These are phyloP conservation scores for Cercospora sp. DNA, from an alignment of 2,329 filamentous ascomycete species.

Conservation along the genomic window DNA sequence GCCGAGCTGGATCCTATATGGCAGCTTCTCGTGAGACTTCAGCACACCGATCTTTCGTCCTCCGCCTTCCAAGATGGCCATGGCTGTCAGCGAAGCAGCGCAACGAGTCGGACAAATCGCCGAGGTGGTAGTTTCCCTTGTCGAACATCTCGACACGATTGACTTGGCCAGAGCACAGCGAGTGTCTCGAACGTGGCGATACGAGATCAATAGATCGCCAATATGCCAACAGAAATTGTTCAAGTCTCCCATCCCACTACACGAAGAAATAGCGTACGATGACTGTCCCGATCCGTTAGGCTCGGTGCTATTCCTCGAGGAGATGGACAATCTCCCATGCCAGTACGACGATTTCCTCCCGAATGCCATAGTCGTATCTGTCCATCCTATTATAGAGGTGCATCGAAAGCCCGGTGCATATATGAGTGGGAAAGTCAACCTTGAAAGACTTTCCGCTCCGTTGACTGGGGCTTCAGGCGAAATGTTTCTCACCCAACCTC, in stretches of 20 bases:
- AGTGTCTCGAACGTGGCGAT: slow-evolving; percentile 3
- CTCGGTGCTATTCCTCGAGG: background rate
- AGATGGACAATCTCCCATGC: background rate
- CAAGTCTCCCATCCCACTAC: background rate
- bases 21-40: background rate
- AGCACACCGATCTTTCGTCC: background rate
- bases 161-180: slow-evolving; percentile 8
- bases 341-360: background rate
- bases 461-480: background rate
- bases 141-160: background rate
- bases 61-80: background rate
- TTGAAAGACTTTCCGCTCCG: background rate
- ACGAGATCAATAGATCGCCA: slow-evolving; percentile 4
- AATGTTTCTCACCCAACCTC: background rate
- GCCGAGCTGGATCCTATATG: background rate
- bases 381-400: slow-evolving; percentile 4
- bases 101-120: background rate
- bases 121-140: background rate
- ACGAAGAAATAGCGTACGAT: background rate
- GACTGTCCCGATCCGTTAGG: background rate
- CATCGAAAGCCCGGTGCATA: too few species aligned
- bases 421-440: background rate
- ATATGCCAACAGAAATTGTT: slow-evolving; percentile 11
- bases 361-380: background rate
- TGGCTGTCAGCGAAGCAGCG: slow-evolving; percentile 3